These are phyloP conservation scores for Plasmodium blacklocki DNA, from an alignment of 169 alveolate genomes.

Conservation along the genomic window DNA sequence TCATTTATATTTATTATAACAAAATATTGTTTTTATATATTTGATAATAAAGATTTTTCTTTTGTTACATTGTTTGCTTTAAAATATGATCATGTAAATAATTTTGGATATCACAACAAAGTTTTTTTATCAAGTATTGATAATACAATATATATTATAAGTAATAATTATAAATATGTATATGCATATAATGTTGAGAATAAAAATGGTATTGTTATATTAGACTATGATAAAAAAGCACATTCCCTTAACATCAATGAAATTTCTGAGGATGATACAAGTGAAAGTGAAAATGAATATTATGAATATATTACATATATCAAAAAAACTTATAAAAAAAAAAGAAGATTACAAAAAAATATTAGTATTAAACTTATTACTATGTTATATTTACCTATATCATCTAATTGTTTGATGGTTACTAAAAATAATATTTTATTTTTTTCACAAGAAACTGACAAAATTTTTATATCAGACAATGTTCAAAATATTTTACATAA, in stretches of 20 bases:
- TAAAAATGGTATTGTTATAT: slow-evolving; percentile 30
- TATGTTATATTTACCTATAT: slow-evolving; percentile 53
- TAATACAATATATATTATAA: slow-evolving; percentile 71
- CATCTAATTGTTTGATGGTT: slow-evolving; percentile 59
- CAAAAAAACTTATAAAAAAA: slow-evolving; percentile 57
- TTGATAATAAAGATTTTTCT: slow-evolving; percentile 68
- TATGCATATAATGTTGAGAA: slow-evolving; percentile 48
- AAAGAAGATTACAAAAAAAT: slow-evolving; percentile 43
- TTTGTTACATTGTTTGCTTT: slow-evolving; percentile 53
- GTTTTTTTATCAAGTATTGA: slow-evolving; percentile 65
- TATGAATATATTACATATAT: slow-evolving; percentile 76
- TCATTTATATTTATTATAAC: slow-evolving; percentile 58
- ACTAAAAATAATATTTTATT: slow-evolving; percentile 73
- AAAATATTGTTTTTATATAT: slow-evolving; percentile 60
- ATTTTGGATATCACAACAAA: slow-evolving; percentile 39
- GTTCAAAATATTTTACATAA: slow-evolving; percentile 29
- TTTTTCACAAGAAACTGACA: slow-evolving; percentile 62
- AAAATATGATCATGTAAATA: slow-evolving; percentile 18
- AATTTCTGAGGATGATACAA: slow-evolving; percentile 51
- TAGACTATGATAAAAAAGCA: slow-evolving; percentile 62
- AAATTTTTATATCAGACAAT: slow-evolving; percentile 74
- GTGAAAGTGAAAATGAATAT: slow-evolving; percentile 76
- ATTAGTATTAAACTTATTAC: slow-evolving; percentile 52
- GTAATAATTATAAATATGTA: slow-evolving; percentile 54
- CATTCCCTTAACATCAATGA: slow-evolving; percentile 49